Evolutionary conservation across 257 asterid species (phyloP).

Genomic region (Phtheirospermum japonicum): DNA sequence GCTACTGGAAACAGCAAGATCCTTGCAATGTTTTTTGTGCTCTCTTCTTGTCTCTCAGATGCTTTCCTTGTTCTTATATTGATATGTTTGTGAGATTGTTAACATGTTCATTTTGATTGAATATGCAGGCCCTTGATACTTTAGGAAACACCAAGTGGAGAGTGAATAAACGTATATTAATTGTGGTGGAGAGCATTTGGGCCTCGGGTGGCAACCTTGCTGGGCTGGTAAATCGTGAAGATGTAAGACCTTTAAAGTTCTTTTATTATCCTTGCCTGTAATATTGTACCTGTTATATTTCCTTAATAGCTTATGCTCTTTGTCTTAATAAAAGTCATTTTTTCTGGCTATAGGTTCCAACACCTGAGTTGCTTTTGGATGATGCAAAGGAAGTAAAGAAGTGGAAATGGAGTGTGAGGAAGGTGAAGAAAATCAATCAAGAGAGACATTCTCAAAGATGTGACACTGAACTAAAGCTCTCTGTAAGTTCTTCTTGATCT

Average conservation of each 20-base stretch:
- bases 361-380: constrained; percentile 69
- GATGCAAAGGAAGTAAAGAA: constrained; percentile 54
- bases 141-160: constrained; percentile 94
- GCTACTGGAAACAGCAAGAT: constrained; percentile 13
- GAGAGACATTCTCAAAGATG: constrained; percentile 94
- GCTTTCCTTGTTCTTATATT: constrained; percentile 4
- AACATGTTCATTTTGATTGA: constrained; percentile 17
- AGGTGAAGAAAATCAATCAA: constrained; percentile 75
- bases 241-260: constrained; percentile 49
- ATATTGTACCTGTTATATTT: not conserved
- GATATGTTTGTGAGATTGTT: constrained; percentile 21
- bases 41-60: constrained; percentile 22
- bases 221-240: constrained; percentile 80
- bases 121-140: constrained; percentile 86
- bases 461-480: constrained; percentile 86
- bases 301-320: constrained; percentile 23
- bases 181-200: constrained; percentile 89
- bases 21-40: not conserved
- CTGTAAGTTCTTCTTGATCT: constrained; percentile 49
- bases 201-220: constrained; percentile 84
- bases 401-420: constrained; percentile 86
- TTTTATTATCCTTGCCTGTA: constrained; percentile 13
- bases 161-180: constrained; percentile 70
- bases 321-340: constrained; percentile 21
- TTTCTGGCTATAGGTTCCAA: constrained; percentile 56